Evolutionary conservation across 2,329 filamentous ascomycete species (phyloP).

Genomic region (Neonectria ditissima): DNA sequence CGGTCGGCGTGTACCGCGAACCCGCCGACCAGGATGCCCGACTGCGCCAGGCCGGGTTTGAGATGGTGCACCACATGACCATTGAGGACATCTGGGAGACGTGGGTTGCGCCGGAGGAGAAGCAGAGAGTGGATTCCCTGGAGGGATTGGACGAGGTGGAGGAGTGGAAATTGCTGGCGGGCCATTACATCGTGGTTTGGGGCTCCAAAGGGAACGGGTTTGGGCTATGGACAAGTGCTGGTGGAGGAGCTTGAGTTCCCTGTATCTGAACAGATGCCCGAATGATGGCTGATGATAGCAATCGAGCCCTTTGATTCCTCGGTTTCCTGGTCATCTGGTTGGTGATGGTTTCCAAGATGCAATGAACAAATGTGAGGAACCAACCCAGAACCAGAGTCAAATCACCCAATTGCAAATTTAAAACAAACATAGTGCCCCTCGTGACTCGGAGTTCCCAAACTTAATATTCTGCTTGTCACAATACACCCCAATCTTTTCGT

Average conservation of each 20-base stretch:
- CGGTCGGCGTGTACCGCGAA: conserved; percentile 77
- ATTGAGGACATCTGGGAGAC: conserved; percentile 75
- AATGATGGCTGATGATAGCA: background rate
- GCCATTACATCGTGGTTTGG: conserved; percentile 93
- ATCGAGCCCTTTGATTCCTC: background rate
- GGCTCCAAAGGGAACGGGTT: conserved; percentile 70
- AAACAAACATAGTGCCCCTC: background rate
- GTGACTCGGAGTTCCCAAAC: background rate
- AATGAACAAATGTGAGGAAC: background rate
- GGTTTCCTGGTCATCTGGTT: background rate
- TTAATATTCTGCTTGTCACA: background rate
- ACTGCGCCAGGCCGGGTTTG: conserved; percentile 75
- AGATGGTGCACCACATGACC: conserved; percentile 55
- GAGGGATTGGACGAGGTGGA: conserved; percentile 96
- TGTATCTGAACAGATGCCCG: background rate
- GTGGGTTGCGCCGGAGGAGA: conserved; percentile 80
- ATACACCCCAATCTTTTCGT: background rate
- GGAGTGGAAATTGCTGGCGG: conserved; percentile 88
- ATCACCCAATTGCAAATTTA: background rate
- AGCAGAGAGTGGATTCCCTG: conserved; percentile 79
- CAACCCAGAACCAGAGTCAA: too few species aligned
- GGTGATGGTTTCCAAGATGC: background rate
- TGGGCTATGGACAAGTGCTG: conserved; percentile 33
- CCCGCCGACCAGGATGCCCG: conserved; percentile 76
- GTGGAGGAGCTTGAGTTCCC: conserved; percentile 21